Evolutionary conservation across 176 grass and related monocot genomes (phyloP), one percentile per base, ranked within the genome.

Genomic region (Rhynchospora pubera): DNA sequence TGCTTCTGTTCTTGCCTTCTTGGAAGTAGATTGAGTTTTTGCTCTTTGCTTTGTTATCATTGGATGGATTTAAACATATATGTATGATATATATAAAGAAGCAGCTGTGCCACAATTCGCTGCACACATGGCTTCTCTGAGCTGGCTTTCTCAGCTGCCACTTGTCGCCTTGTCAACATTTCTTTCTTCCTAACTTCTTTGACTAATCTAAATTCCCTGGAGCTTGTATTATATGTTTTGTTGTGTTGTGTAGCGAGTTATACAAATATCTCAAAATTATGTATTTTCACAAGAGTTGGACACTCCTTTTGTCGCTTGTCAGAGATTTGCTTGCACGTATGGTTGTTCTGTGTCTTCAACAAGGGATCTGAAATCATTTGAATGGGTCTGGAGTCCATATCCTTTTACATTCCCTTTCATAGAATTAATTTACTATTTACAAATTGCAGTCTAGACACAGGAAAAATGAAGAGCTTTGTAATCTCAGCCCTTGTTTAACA

Each of bases 131-230:
- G 23, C 12, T 55, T 30, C 21, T 23, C 47, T 50, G 4, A 55
- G 22, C 26, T 53, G 71, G 71, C 22, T 30, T 26, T 30, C 23
- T 53, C 28, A 55, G 23, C 48, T 76, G 71, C 71, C 48, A 53
- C 22, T 15, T 76, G 48, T 55, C 23, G 47, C 48, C 7, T 51
- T 51, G 48, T 51, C 48, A 76, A 12, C 52, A 45, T 53, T 55
- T 76, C 48, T 76, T 75, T 15, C 22, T 75, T 75, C 47, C 71
- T 53, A 75, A 75, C 46, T 75, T 76, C 47, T 76, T 76, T 76
- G 71, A 76, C 71, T 23, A 14, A 24, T 13, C 26, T 55, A 6
- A 7, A 46, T 53, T 30, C 50, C 53, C 71, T 18, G 22, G 24
- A 48, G 23, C 11, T 4, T 22, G 48, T 76, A 76, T 45, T 11